These are phyloP conservation scores for Phytophthora cryptogea DNA, from an alignment of 352 stramenopile genomes.

Conservation along the genomic window DNA sequence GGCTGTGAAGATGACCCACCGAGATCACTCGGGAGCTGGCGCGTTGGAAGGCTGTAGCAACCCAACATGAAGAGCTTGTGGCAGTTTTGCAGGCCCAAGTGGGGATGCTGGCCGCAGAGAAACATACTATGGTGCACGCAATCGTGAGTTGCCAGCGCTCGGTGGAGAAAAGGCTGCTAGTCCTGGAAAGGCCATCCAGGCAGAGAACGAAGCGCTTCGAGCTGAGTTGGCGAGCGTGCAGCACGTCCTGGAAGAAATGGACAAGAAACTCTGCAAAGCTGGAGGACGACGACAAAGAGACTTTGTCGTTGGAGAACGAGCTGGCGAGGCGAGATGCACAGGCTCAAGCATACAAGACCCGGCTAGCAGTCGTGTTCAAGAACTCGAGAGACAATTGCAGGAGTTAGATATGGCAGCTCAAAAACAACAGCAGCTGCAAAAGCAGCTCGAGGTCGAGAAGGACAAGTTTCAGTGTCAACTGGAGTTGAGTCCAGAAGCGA, in stretches of 20 bases:
- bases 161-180: slow-evolving; percentile 18
- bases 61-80: slow-evolving; percentile 12
- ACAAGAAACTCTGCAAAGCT: slow-evolving; percentile 9
- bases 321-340: slow-evolving; percentile 4
- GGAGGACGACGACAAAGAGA: slow-evolving; percentile 7
- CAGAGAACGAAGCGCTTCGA: slow-evolving; percentile 23
- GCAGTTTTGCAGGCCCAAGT: slow-evolving; percentile 19
- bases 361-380: slow-evolving; percentile 10
- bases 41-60: slow-evolving; percentile 12
- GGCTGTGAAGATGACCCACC: background rate
- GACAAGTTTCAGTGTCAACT: slow-evolving; percentile 12
- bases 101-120: slow-evolving; percentile 14
- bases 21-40: slow-evolving; percentile 1
- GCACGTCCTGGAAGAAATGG: slow-evolving; percentile 9
- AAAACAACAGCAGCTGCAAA: background rate
- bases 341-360: slow-evolving; percentile 12
- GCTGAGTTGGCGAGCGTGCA: slow-evolving; percentile 10
- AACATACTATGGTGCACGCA: slow-evolving; percentile 22
- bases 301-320: slow-evolving; percentile 1
- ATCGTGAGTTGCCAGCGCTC: slow-evolving; percentile 24
- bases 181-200: slow-evolving; percentile 16
- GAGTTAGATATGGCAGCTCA: background rate
- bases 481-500: slow-evolving; percentile 3
- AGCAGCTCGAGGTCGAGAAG: slow-evolving; percentile 14
- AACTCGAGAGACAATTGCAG: slow-evolving; percentile 18